Conservation (phyloP, 306 rosid species). For the Cucurbita moschata region DNA sequence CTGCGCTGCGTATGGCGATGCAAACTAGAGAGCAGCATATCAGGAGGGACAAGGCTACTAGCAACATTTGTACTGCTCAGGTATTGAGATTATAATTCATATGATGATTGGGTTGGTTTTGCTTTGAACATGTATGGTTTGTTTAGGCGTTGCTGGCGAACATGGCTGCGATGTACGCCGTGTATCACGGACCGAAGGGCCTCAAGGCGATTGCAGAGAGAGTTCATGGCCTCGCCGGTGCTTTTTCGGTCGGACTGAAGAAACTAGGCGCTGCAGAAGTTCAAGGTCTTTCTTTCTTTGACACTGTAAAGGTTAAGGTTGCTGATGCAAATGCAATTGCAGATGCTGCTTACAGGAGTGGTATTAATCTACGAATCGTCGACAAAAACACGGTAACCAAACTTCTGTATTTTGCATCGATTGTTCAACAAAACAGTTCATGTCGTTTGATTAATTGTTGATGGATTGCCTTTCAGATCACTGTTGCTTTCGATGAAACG, state of each 20-base stretch:
- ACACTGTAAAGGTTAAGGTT: constrained; percentile 75
- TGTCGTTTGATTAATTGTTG: constrained; percentile 9
- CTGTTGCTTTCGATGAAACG: constrained; percentile 88
- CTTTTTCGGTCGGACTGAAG: constrained; percentile 73
- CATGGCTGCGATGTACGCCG: constrained; percentile 99
- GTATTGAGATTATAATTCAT: constrained; percentile 19
- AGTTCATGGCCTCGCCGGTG: constrained; percentile 94
- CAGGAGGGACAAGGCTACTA: constrained; percentile 95
- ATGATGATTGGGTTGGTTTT: constrained; percentile 8
- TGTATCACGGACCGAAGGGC: constrained; percentile 97
- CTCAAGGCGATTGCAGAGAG: constrained; percentile 69
- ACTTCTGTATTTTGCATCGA: constrained; percentile 2
- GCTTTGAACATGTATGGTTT: constrained; percentile 5
- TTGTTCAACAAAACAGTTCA: constrained; percentile 7
- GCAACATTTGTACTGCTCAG: constrained; percentile 99
- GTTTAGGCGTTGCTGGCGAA: constrained; percentile 88
- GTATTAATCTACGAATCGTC: constrained; percentile 61
- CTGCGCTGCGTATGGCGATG: constrained; percentile 98
- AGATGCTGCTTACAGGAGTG: constrained; percentile 53
- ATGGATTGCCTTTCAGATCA: constrained; percentile 45
- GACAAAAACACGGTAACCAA: constrained; percentile 65
- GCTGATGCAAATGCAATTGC: constrained; percentile 59
- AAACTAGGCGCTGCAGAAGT: constrained; percentile 83
- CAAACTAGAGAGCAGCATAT: constrained; percentile 99
- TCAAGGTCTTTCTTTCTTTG: constrained; percentile 86